Evolutionary conservation across 2,329 filamentous ascomycete species (phyloP), one percentile per base, ranked within the genome.

Genomic region (Verticillium alfalfae): DNA sequence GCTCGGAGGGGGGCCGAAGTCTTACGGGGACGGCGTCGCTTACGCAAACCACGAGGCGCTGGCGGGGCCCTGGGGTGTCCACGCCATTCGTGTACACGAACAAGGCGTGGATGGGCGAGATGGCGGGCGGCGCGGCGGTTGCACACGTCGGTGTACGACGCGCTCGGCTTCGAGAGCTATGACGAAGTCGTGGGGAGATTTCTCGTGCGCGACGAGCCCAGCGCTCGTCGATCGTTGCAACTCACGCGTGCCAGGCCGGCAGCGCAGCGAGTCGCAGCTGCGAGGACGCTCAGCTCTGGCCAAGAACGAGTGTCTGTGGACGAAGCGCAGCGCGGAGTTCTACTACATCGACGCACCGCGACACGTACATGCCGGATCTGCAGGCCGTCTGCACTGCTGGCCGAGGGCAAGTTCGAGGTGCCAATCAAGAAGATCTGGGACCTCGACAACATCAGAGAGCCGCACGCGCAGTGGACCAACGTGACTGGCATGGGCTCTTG

Each of bases 131-230:
- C 65, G 78, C 8, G 81, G 80, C 12, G 80, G 81, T 22, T 22
- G 80, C 74, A 0, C 75, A 82, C 60, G 76, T 74, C 22, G 76
- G 76, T 81, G 22, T 81, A 79, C 56, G 81, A 83, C 34, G 71
- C 81, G 0, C 75, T 83, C 3, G 80, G 80, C 45, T 81, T 78
- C 64, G 78, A 82, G 63, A 80, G 78, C 63, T 83, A 73, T 66
- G 79, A 82, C 62, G 80, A 83, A 83, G 66, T 79, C 76, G 12
- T 83, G 74, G 70, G 70, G 69, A 70, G 3, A 79, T 82, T 82
- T 45, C 71, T 83, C 18, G 22, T 52, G n/a, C 45, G 45, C n/a
- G 55, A 68, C 4, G 65, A 70, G 5, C 70, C 67, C n/a, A 79
- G n/a, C n/a, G n/a, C n/a, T n/a, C n/a, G n/a, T n/a, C n/a, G n/a